Conservation (phyloP, 2,329 filamentous ascomycete genomes). For the Periglandula ipomoeae region DNA sequence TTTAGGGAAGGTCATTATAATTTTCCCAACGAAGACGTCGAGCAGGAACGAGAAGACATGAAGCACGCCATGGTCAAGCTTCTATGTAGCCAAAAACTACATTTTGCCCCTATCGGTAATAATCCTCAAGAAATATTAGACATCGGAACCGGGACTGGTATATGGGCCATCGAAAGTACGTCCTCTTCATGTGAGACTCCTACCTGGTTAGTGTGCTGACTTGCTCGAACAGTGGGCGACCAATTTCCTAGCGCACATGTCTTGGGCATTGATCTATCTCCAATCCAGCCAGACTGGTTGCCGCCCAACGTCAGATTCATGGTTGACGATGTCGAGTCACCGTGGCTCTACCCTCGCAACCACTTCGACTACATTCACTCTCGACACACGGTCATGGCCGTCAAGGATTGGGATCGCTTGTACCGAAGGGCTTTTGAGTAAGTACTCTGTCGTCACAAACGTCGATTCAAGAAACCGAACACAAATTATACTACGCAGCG, state of each 20-base stretch:
- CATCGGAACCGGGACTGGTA: constrained; percentile 49
- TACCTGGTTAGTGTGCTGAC: not conserved
- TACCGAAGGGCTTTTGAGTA: constrained; percentile 38
- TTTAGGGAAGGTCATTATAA: constrained; percentile 46
- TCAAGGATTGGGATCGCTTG: constrained; percentile 45
- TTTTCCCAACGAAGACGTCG: constrained; percentile 51
- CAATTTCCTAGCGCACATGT: constrained; percentile 32
- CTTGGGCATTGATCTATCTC: constrained; percentile 36
- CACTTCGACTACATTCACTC: constrained; percentile 54
- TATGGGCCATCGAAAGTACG: constrained; percentile 49
- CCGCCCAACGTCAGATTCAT: constrained; percentile 48
- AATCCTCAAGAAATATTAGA: constrained; percentile 43
- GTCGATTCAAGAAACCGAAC: too few relatives aligned
- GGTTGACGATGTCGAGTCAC: constrained; percentile 48
- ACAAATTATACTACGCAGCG: not conserved
- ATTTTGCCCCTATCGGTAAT: constrained; percentile 41
- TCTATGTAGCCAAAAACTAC: constrained; percentile 37
- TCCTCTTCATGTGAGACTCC: not conserved
- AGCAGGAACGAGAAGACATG: constrained; percentile 50
- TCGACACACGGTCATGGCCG: constrained; percentile 46
- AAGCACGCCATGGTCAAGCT: constrained; percentile 44
- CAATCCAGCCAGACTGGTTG: constrained; percentile 41
- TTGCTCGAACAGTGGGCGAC: constrained; percentile 32
- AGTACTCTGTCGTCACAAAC: constrained; percentile 11
- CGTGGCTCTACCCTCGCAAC: constrained; percentile 44